Evolutionary conservation across 1,284 basidiomycete genomes (phyloP), one percentile per base, ranked within the genome.

Genomic region (Microbotryomycetes sp.): DNA sequence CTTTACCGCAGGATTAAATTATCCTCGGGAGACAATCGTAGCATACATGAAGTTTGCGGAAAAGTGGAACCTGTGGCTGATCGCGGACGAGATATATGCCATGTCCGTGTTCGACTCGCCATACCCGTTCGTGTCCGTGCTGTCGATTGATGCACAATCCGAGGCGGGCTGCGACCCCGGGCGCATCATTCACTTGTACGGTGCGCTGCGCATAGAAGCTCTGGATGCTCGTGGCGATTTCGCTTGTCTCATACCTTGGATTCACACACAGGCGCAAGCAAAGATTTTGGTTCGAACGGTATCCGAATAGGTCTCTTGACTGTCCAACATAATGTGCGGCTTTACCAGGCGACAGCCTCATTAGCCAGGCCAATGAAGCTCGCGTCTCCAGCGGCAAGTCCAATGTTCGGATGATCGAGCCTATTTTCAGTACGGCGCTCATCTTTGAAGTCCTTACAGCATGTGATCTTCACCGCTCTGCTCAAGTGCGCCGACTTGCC

Each of bases 211-310:
- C n/a, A n/a, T n/a, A n/a, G n/a, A n/a, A n/a, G n/a, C n/a, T n/a
- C n/a, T n/a, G n/a, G n/a, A n/a, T n/a, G n/a, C n/a, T n/a, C n/a
- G n/a, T n/a, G n/a, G n/a, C n/a, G n/a, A n/a, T n/a, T n/a, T n/a
- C n/a, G n/a, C 18, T 41, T 41, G 35, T 41, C 35, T n/a, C n/a
- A n/a, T n/a, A n/a, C n/a, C n/a, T n/a, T n/a, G n/a, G n/a, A n/a
- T n/a, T n/a, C n/a, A n/a, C n/a, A n/a, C n/a, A n/a, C n/a, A n/a
- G n/a, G n/a, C n/a, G n/a, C n/a, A n/a, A n/a, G n/a, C n/a, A 78
- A 78, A 64, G 77, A 79, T 62, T 79, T 78, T 60, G 78, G 77
- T 61, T 71, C 75, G 29, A 79, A 79, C 66, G 78, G 78, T 2
- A 69, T 68, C 18, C 73, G 76, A 1, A 66, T 77, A 29, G 78